Evolutionary conservation across 441 rosid species (phyloP), one percentile per base, ranked within the genome.

Genomic region (Geranium incanum): DNA sequence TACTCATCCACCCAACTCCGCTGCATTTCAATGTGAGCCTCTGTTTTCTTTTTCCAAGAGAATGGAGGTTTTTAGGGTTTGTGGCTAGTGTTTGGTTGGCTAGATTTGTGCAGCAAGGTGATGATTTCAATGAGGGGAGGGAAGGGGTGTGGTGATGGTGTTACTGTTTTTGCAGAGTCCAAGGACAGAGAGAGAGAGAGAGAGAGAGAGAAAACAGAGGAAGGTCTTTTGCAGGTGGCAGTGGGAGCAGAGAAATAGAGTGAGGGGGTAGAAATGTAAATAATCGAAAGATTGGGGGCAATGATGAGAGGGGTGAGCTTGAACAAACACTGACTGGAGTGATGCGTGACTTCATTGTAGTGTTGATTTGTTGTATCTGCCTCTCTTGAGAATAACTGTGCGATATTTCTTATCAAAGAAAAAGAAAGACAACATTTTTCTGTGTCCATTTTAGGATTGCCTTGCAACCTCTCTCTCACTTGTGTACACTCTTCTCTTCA

Each of bases 1-100:
- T 84, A 75, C 75, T 84, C 86, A 83, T 83, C 64, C 81, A 84
- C 45, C 66, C 71, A 83, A 45, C 77, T 74, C 57, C 77, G 39
- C 66, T 70, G 78, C 82, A 83, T 28, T 28, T 28, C 33, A 28
- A 28, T 81, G 80, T 38, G 81, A 67, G 67, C 36, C 65, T 12
- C 19, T 55, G 60, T 55, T 55, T 16, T 15, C 4, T 55, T 55
- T 15, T 15, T 55, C 6, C 62, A 55, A 6, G 21, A 6, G n/a
- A 73, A n/a, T 5, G 11, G 11, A 69, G 63, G 39, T 16, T 13
- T 70, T 39, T 15, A 28, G 68, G 5, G 18, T 41, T 68, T 16
- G 37, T 12, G 21, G 36, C 11, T n/a, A 36, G 60, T 45, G 18
- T 52, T 36, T 45, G 59, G 28, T 67, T 15, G 18, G 72, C 65